Percentiles rank a stretch among this genome's conserved stretches.
Evolutionary conservation across 2,329 filamentous ascomycete species (phyloP).

Genomic region (Cytospora chrysosperma): DNA sequence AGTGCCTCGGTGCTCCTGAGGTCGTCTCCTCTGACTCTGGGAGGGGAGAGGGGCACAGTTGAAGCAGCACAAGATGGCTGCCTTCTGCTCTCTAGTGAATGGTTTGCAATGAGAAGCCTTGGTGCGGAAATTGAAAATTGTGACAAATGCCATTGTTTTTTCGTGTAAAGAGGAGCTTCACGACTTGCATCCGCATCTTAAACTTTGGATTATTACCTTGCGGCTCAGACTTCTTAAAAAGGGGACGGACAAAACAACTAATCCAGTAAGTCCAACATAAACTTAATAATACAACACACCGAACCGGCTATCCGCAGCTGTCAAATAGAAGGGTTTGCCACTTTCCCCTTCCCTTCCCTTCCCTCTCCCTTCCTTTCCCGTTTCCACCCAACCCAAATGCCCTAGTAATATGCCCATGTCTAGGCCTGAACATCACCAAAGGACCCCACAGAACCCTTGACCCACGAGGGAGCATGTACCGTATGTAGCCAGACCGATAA

Average conservation of each 20-base stretch:
- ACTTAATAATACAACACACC: not conserved
- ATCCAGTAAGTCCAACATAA: not conserved
- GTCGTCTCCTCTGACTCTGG: not conserved
- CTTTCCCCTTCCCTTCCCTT: not conserved
- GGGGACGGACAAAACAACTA: not conserved
- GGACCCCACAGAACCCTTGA: not conserved
- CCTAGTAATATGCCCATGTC: not conserved
- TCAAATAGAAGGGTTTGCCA: not conserved
- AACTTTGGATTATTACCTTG: not conserved
- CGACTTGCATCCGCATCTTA: not conserved
- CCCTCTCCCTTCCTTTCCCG: not conserved
- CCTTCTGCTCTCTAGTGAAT: not conserved
- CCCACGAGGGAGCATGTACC: not conserved
- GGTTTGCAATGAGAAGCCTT: not conserved
- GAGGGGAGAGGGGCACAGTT: too few species aligned
- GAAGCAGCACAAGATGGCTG: not conserved
- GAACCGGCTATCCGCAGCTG: not conserved
- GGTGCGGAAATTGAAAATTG: not conserved
- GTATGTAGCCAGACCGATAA: not conserved
- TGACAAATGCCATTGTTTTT: not conserved
- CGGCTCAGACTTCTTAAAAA: not conserved
- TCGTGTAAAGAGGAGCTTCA: not conserved
- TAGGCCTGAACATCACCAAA: not conserved
- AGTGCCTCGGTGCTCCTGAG: too few species aligned
- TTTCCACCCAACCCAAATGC: not conserved